Conservation (phyloP, 2,329 filamentous ascomycete species). For the Metarhizium humberi region DNA sequence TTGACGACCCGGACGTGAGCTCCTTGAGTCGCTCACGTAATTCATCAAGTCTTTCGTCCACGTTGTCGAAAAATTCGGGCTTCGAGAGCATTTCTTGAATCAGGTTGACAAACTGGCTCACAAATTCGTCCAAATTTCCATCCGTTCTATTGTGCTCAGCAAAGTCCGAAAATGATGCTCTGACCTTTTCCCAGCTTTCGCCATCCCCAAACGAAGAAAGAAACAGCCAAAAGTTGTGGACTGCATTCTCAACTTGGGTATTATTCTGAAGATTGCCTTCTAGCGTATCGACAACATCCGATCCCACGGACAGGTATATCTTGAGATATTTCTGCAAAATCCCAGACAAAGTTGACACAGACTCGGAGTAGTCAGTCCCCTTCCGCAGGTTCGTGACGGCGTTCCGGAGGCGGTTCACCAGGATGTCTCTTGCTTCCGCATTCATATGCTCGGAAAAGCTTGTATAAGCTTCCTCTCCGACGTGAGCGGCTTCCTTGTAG, state of each 20-base stretch:
- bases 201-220: constrained; percentile 69
- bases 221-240: constrained; percentile 73
- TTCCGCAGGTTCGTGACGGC: constrained; percentile 65
- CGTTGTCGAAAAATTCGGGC: constrained; percentile 74
- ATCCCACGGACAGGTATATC: constrained; percentile 64
- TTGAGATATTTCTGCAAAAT: constrained; percentile 71
- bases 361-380: constrained; percentile 75
- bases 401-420: constrained; percentile 68
- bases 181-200: constrained; percentile 66
- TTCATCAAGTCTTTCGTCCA: constrained; percentile 44
- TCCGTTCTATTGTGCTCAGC: constrained; percentile 67
- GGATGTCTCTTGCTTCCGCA: constrained; percentile 61
- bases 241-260: constrained; percentile 61
- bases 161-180: constrained; percentile 58
- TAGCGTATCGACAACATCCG: constrained; percentile 55
- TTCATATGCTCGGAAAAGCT: constrained; percentile 62
- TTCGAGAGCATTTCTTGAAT: constrained; percentile 77
- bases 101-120: constrained; percentile 62
- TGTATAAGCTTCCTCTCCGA: constrained; percentile 52
- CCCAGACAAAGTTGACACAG: constrained; percentile 67
- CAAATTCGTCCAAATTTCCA: constrained; percentile 71
- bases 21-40: constrained; percentile 49
- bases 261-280: constrained; percentile 68
- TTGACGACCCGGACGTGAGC: constrained; percentile 54
- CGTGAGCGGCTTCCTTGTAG: constrained; percentile 1